These are phyloP conservation scores for Gossypium raimondii DNA, from an alignment of 345 rosid genomes.

Conservation along the genomic window DNA sequence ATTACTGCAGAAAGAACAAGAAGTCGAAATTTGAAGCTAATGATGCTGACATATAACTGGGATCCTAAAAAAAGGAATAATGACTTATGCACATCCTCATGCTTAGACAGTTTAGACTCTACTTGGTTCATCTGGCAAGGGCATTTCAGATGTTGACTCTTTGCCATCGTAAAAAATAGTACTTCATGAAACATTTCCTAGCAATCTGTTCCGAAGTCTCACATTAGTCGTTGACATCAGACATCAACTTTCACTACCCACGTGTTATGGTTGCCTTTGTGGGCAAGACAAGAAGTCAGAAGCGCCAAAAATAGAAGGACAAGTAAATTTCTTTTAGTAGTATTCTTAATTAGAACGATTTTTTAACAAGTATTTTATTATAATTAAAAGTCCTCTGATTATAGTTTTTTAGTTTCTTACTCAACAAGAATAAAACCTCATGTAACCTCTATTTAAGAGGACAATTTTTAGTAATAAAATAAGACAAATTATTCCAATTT, in stretches of 20 bases:
- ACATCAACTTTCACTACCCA: background rate
- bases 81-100: background rate
- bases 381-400: too few species aligned
- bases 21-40: background rate
- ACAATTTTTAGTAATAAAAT: too few species aligned
- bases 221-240: background rate
- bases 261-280: too few species aligned
- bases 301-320: too few species aligned
- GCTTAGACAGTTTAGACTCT: background rate
- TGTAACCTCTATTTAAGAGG: too few species aligned
- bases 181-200: background rate
- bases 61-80: background rate
- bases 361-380: too few species aligned
- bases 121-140: background rate
- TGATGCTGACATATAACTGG: background rate
- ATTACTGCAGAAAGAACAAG: background rate
- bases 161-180: background rate
- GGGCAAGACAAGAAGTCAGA: too few species aligned
- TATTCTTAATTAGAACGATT: too few species aligned
- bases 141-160: background rate
- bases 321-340: too few species aligned
- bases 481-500: too few species aligned
- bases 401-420: too few species aligned
- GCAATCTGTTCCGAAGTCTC: background rate
- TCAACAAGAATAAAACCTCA: too few species aligned